These are phyloP conservation scores for Cyathus striatus DNA, from an alignment of 768 basidiomycete genomes.

Conservation along the genomic window DNA sequence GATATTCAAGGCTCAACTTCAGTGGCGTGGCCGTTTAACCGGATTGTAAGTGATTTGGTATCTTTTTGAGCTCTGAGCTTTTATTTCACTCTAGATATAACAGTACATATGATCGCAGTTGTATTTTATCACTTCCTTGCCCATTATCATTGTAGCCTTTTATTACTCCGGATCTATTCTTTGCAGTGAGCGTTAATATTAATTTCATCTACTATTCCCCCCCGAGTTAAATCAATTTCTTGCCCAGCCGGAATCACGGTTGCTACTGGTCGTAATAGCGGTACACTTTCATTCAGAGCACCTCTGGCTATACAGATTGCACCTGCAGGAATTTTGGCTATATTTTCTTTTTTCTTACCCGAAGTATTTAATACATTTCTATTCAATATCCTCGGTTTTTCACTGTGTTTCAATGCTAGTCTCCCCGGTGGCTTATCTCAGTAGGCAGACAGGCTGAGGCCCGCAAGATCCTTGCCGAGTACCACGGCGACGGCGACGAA, in stretches of 20 bases:
- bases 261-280: conserved; percentile 29
- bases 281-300: conserved; percentile 39
- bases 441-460: conserved; percentile 46
- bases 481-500: conserved; percentile 46
- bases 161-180: conserved; percentile 40
- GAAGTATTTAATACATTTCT: conserved; percentile 17
- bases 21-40: conserved; percentile 47
- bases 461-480: conserved; percentile 39
- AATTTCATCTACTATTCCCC: neutral
- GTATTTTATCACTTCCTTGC: conserved; percentile 1
- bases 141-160: conserved; percentile 24
- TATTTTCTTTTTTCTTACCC: conserved; percentile 28
- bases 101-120: conserved; percentile 18
- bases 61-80: neutral
- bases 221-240: neutral
- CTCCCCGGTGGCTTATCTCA: conserved; percentile 50
- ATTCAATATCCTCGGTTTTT: neutral
- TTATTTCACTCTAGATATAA: conserved; percentile 20
- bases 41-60: conserved; percentile 35
- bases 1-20: neutral
- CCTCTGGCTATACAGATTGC: conserved; percentile 50
- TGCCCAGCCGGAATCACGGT: conserved; percentile 35
- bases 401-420: no score
- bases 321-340: conserved; percentile 33
- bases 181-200: conserved; percentile 24